A percentile compares a stretch with the other conserved stretches of the same genome.
Evolutionary conservation across 768 basidiomycete genomes (phyloP).

Genomic region (Artomyces pyxidatus): DNA sequence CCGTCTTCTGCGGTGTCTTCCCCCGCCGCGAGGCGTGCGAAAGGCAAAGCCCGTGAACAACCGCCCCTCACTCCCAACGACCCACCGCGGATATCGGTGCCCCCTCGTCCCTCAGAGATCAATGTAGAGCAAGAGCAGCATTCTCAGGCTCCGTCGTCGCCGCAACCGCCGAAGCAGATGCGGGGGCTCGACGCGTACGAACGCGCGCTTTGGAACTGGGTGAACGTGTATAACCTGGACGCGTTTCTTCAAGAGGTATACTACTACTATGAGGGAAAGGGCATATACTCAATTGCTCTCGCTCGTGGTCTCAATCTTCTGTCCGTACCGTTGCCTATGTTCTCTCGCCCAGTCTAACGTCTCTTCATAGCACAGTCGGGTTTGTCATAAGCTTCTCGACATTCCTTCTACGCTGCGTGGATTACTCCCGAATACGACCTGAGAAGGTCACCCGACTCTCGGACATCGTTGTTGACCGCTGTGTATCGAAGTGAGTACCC

Average conservation of each 20-base stretch:
- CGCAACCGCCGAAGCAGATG: constrained; percentile 33
- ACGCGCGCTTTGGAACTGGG: constrained; percentile 96
- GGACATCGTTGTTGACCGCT: constrained; percentile 75
- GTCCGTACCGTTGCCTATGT: constrained; percentile 45
- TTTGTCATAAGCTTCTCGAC: constrained; percentile 99
- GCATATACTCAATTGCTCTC: constrained; percentile 91
- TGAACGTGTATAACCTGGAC: constrained; percentile 96
- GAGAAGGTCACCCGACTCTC: constrained; percentile 62
- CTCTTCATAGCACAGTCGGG: constrained; percentile 72
- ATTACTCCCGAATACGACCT: constrained; percentile 73
- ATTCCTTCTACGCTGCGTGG: constrained; percentile 90
- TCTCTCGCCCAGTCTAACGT: constrained; percentile 20
- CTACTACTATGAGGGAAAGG: constrained; percentile 93
- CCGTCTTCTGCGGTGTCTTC: constrained; percentile 17
- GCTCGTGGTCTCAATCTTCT: constrained; percentile 87
- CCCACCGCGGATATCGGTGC: constrained; percentile 45
- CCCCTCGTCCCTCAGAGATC: constrained; percentile 60
- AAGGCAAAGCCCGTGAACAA: constrained; percentile 29
- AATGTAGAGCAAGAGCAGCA: constrained; percentile 29
- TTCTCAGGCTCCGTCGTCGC: constrained; percentile 13
- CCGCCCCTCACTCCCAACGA: constrained; percentile 1
- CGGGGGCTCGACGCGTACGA: constrained; percentile 79
- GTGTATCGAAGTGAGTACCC: constrained; percentile 67
- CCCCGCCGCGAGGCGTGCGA: constrained; percentile 20
- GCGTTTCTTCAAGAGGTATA: constrained; percentile 94